Evolutionary conservation across 2,329 filamentous ascomycete genomes (phyloP), one percentile per base, ranked within the genome.

Genomic region (Stachybotrys chartarum): DNA sequence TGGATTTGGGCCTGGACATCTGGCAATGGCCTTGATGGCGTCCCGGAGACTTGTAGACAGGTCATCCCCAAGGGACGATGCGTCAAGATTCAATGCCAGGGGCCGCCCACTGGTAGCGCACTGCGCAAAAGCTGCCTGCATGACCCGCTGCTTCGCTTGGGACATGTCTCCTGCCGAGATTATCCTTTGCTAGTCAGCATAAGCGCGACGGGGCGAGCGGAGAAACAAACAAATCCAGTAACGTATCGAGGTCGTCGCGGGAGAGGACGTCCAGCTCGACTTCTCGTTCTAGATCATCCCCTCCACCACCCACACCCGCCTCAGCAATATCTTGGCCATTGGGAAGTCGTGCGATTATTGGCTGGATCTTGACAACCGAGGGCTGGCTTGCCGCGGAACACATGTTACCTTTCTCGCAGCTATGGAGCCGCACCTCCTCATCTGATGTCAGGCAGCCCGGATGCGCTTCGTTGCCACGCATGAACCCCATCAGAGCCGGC

Each of bases 231-330:
- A 67, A 56, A 14, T 71, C 57, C 44, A 68, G 67, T 62, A 88
- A 64, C 4, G 74, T 66, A 55, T 80, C 72, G 6, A 90, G 66
- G 49, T 81, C 78, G 1, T 76, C 72, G 0, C 82, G 61, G n/a
- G 78, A 70, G 30, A 81, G 67, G 10, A 83, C 68, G 39, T 88
- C 84, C 7, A 94, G 70, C 65, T 89, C 86, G 30, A 84, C 82
- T 24, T 80, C 79, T 50, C 85, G 82, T 60, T 85, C 81, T 6
- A 95, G 71, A 67, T 95, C 90, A 3, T 86, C 87, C 12, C 84
- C 84, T 1, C 91, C 91, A 6, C 91, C 91, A 6, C 91, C 91
- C 31, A 89, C 80, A 1, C 91, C 91, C 7, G 86, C 65, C 67
- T 97, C 93, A 3, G 77, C 78, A 35, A 96, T 73, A 24, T 90